Conservation (phyloP, 148 eudicot genomes). For the Polygonum maritimum region DNA sequence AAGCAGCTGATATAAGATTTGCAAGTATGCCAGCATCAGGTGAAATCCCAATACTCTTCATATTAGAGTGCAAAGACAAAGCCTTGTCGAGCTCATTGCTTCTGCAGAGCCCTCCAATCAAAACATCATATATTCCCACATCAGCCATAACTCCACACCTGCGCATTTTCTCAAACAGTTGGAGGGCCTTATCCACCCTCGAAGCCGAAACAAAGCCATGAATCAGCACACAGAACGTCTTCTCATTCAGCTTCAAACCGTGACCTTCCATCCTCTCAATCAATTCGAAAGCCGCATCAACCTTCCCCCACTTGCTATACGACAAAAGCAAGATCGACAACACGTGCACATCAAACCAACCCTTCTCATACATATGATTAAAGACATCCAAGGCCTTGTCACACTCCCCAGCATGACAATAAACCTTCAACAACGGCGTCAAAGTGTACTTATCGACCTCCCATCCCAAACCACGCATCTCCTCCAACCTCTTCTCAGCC, state of each 20-base stretch:
- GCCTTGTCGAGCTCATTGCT: conserved; percentile 44
- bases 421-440: conserved; percentile 66
- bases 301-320: conserved; percentile 65
- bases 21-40: conserved; percentile 52
- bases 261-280: conserved; percentile 52
- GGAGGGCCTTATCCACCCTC: conserved; percentile 57
- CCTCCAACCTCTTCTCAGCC: conserved; percentile 56
- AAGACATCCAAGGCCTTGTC: conserved; percentile 60
- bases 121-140: conserved; percentile 50
- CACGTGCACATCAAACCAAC: conserved; percentile 60
- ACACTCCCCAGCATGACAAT: conserved; percentile 57
- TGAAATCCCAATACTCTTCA: conserved; percentile 41
- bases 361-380: conserved; percentile 33
- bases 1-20: conserved; percentile 36
- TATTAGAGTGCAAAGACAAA: conserved; percentile 31
- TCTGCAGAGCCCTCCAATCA: conserved; percentile 55
- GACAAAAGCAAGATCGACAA: conserved; percentile 50
- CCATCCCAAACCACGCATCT: conserved; percentile 49
- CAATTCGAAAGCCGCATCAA: conserved; percentile 64
- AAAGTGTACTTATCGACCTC: conserved; percentile 54
- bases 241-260: conserved; percentile 49
- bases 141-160: conserved; percentile 41
- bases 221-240: conserved; percentile 48
- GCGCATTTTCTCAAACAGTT: conserved; percentile 52
- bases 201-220: conserved; percentile 66